Evolutionary conservation across 441 rosid genomes (phyloP).

Genomic region (Cnidoscolus chayamansa): DNA sequence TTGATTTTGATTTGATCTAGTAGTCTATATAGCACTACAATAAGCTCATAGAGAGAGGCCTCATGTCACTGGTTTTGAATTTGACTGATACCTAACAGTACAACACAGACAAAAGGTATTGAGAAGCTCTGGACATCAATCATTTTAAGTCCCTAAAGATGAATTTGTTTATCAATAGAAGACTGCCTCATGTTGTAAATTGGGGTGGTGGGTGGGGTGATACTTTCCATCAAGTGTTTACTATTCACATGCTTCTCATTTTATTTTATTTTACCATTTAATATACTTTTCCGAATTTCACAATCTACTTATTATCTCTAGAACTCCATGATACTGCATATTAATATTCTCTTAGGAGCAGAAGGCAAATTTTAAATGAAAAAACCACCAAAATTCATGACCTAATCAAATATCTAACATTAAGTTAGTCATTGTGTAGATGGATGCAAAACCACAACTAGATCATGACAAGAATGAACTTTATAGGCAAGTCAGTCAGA

Average conservation of each 20-base stretch:
- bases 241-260: background rate
- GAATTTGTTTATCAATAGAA: background rate
- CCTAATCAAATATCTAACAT: background rate
- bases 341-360: background rate
- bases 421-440: background rate
- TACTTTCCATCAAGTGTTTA: background rate
- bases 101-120: background rate
- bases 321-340: no score
- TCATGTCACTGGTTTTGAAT: background rate
- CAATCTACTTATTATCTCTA: background rate
- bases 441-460: background rate
- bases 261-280: background rate
- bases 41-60: background rate
- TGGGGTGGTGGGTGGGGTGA: no score
- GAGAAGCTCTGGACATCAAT: background rate
- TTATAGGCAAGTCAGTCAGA: background rate
- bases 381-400: background rate
- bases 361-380: background rate
- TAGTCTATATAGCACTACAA: background rate
- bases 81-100: slow-evolving; percentile 7
- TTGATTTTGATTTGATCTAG: background rate
- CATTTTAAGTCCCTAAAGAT: background rate
- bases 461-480: background rate
- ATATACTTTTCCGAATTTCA: background rate
- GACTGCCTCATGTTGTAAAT: background rate